These are phyloP conservation scores for Coniochaeta pulveracea DNA, from an alignment of 2,329 filamentous ascomycete species.

Conservation along the genomic window DNA sequence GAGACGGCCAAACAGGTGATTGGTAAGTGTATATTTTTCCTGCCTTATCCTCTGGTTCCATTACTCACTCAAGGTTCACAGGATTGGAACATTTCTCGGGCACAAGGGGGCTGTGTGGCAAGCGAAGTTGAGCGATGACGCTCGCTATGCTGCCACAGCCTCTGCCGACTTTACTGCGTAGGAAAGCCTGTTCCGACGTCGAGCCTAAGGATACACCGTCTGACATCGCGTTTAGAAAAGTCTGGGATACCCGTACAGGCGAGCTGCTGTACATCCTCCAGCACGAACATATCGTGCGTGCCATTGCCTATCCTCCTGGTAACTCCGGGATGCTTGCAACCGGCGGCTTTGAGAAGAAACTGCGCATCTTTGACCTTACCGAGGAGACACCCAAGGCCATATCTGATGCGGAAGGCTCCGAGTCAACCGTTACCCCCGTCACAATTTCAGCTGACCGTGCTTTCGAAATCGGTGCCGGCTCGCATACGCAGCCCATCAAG, in stretches of 20 bases:
- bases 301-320: constrained; percentile 79
- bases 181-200: constrained; percentile 18
- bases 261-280: constrained; percentile 78
- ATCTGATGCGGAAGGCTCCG: constrained; percentile 19
- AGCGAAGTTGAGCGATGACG: constrained; percentile 79
- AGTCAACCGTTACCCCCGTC: constrained; percentile 22
- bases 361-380: constrained; percentile 83
- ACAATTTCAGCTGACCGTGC: constrained; percentile 49
- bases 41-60: background rate
- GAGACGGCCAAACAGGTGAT: constrained; percentile 89
- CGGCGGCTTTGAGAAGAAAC: constrained; percentile 90
- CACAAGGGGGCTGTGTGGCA: constrained; percentile 99
- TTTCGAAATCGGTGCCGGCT: constrained; percentile 79
- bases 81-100: constrained; percentile 95
- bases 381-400: constrained; percentile 33
- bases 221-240: constrained; percentile 71
- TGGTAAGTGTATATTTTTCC: constrained; percentile 54
- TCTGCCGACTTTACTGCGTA: constrained; percentile 94
- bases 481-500: constrained; percentile 84
- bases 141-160: constrained; percentile 78
- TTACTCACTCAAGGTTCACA: constrained; percentile 47
- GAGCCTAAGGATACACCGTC: background rate
- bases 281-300: constrained; percentile 91
- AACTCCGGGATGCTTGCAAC: constrained; percentile 79
- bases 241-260: constrained; percentile 95